phyloP scores from a whole-genome alignment of 2,329 filamentous ascomycete genomes.

The Monosporascus cannonballus region DNA sequence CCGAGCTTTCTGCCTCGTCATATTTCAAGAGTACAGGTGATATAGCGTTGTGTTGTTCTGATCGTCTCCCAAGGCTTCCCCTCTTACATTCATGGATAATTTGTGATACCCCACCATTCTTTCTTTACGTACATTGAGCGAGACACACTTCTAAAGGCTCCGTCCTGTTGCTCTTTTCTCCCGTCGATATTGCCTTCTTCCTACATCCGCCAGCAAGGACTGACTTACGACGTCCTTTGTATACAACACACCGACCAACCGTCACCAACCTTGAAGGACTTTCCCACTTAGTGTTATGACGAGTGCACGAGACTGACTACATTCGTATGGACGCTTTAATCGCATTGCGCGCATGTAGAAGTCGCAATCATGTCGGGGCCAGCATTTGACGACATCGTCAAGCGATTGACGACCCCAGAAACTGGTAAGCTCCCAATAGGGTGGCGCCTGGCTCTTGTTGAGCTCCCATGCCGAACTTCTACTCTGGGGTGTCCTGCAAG shows the following conservation, averaged over 20 bases:
- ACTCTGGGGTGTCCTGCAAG: not conserved
- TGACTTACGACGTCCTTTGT: no score
- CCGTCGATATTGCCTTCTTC: not conserved
- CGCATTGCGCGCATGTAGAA: constrained; percentile 27
- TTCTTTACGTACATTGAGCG: constrained; percentile 7
- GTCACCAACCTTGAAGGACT: not conserved
- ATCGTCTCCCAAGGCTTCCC: constrained; percentile 4
- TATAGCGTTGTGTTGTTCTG: not conserved
- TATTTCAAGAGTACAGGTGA: not conserved
- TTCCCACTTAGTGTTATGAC: not conserved
- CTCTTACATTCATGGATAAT: constrained; percentile 8
- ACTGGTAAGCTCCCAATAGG: constrained; percentile 38
- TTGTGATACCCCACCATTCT: constrained; percentile 19
- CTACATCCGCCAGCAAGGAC: not conserved
- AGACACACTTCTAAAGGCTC: not conserved
- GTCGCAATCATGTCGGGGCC: constrained; percentile 54
- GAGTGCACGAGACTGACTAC: constrained; percentile 13
- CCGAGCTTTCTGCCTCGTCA: not conserved
- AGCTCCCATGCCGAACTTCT: no score
- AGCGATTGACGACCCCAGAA: constrained; percentile 51
- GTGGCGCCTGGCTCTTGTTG: no score
- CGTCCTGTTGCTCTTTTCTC: not conserved
- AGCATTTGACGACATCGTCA: constrained; percentile 58
- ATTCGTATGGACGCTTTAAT: constrained; percentile 17
- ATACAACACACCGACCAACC: not conserved